Percentiles rank a stretch among this genome's conserved stretches.
phyloP scores from a whole-genome alignment of 1,284 basidiomycete species.

The Pseudomicrostroma phylloplanum region DNA sequence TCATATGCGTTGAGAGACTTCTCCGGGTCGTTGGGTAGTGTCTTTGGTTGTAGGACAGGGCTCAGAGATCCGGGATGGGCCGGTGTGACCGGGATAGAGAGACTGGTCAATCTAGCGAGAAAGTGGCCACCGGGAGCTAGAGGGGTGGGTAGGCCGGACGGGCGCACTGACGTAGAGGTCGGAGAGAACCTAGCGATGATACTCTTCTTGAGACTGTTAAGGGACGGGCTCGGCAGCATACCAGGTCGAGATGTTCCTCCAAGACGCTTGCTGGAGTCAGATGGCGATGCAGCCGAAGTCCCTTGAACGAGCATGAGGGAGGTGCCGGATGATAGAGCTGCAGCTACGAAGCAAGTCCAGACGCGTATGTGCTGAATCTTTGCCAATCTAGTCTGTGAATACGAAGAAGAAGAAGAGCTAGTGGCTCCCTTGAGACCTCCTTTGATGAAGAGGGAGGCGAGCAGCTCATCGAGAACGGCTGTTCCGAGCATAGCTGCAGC shows the following conservation, averaged over 20 bases:
- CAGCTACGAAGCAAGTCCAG: slow-evolving; percentile 29
- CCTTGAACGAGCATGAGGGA: slow-evolving; percentile 31
- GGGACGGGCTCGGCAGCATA: background rate
- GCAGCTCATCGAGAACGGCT: slow-evolving; percentile 14
- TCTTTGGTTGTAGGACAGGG: slow-evolving; percentile 1
- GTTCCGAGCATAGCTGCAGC: slow-evolving; percentile 30
- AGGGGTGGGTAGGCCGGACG: slow-evolving; percentile 21
- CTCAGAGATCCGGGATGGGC: slow-evolving; percentile 6
- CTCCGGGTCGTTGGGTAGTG: background rate
- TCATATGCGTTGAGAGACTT: background rate
- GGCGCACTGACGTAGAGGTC: background rate
- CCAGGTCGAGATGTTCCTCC: background rate
- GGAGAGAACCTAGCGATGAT: background rate
- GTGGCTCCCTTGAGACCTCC: background rate
- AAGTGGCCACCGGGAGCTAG: slow-evolving; percentile 42
- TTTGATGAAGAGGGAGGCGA: slow-evolving; percentile 4
- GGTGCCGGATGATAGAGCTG: slow-evolving; percentile 23
- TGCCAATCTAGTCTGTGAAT: background rate
- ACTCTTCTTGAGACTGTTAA: background rate
- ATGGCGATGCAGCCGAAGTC: slow-evolving; percentile 3
- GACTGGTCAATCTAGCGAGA: slow-evolving; percentile 28
- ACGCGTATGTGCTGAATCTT: slow-evolving; percentile 13
- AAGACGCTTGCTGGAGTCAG: background rate
- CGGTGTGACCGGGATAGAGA: slow-evolving; percentile 24
- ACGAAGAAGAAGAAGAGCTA: background rate